A percentile compares a stretch with the other conserved stretches of the same genome.
Evolutionary conservation across 164 flowering plant species (phyloP).

Genomic region (Amborella trichopoda): DNA sequence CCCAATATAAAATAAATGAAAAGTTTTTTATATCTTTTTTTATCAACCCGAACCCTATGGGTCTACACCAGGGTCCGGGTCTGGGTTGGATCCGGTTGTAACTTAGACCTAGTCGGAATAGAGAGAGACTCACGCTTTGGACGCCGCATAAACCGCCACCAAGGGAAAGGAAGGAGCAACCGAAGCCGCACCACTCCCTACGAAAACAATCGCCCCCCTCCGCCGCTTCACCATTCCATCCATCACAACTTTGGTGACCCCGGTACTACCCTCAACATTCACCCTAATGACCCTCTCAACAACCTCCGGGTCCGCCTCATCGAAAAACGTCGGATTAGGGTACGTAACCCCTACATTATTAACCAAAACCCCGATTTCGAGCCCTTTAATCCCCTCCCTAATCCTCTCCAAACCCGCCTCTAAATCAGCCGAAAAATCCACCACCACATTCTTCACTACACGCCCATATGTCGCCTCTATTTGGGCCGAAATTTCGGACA

Average conservation of each 20-base stretch:
- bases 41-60: too few relatives aligned
- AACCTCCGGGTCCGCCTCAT: constrained; percentile 35
- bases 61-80: background rate
- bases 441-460: constrained; percentile 37
- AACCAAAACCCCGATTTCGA: constrained; percentile 63
- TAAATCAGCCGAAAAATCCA: constrained; percentile 55
- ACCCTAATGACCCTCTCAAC: constrained; percentile 25
- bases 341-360: constrained; percentile 63
- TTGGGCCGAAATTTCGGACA: constrained; percentile 28
- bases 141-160: constrained; percentile 36
- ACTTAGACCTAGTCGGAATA: background rate
- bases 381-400: constrained; percentile 33
- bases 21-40: too few relatives aligned
- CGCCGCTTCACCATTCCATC: constrained; percentile 37
- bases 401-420: constrained; percentile 37
- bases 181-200: constrained; percentile 42
- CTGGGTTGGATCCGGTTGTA: background rate
- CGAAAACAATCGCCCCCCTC: constrained; percentile 46
- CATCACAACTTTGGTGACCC: constrained; percentile 40
- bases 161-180: constrained; percentile 38
- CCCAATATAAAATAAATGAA: too few relatives aligned
- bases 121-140: constrained; percentile 47
- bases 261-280: constrained; percentile 29
- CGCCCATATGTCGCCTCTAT: constrained; percentile 18
- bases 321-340: constrained; percentile 29